Percentiles rank a stretch among this genome's conserved stretches.
These are phyloP conservation scores for Scedosporium apiospermum DNA, from an alignment of 2,329 filamentous ascomycete genomes.

Conservation along the genomic window DNA sequence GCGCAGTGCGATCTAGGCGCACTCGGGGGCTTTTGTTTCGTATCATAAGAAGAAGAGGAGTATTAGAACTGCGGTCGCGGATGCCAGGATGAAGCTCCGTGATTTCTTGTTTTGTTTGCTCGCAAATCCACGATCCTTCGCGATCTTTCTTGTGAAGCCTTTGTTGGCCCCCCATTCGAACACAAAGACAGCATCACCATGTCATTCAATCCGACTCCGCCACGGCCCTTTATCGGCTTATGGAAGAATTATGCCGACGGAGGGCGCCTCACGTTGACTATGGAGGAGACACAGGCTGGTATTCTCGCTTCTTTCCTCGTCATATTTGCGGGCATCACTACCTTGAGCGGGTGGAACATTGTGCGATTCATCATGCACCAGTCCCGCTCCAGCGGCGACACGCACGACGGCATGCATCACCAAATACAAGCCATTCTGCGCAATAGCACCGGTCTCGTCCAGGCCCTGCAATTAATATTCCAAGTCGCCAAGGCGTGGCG, in stretches of 20 bases:
- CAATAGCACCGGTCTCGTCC: slow-evolving; percentile 3
- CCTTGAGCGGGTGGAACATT: slow-evolving; percentile 6
- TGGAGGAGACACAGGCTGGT: slow-evolving; percentile 2
- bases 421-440: slow-evolving; percentile 6
- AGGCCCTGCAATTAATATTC: slow-evolving; percentile 4
- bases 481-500: slow-evolving; percentile 3
- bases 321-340: slow-evolving; percentile 7
- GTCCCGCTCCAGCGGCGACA: background rate
- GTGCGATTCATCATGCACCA: slow-evolving; percentile 6
- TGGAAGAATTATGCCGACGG: slow-evolving; percentile 5
- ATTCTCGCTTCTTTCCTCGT: slow-evolving; percentile 5
- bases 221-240: slow-evolving; percentile 5
- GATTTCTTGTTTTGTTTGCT: background rate
- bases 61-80: background rate
- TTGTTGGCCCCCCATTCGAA: background rate
- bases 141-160: no score
- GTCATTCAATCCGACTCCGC: slow-evolving; percentile 6
- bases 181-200: background rate
- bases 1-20: background rate
- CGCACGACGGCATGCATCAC: slow-evolving; percentile 2
- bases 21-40: background rate
- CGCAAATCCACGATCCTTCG: background rate
- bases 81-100: background rate
- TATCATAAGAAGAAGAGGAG: background rate
- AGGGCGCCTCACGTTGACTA: slow-evolving; percentile 4